phyloP scores from a whole-genome alignment of 83 land plant genomes.

The Diphasiastrum complanatum region DNA sequence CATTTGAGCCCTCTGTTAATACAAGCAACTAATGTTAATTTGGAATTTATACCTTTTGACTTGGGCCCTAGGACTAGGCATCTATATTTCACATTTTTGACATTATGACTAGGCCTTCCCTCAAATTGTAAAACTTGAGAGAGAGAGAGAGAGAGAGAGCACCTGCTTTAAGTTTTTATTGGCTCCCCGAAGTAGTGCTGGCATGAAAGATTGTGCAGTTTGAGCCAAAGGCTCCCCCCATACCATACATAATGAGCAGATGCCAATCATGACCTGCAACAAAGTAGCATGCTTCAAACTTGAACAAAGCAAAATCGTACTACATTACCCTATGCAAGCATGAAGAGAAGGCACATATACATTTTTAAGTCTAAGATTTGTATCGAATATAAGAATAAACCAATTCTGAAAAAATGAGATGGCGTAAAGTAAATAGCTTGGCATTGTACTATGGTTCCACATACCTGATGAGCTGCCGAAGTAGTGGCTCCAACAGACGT shows the following conservation, averaged over 20 bases:
- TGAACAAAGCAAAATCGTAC: conserved; percentile 1
- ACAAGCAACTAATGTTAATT: too few species aligned
- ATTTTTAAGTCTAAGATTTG: too few species aligned
- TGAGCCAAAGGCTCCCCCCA: conserved; percentile 89
- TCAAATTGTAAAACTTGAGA: background rate
- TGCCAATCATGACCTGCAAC: conserved; percentile 70
- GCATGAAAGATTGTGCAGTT: conserved; percentile 94
- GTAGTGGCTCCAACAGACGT: conserved; percentile 73
- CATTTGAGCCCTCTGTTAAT: too few species aligned
- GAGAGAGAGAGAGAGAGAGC: background rate
- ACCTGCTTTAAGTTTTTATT: conserved; percentile 66
- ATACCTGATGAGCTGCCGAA: conserved; percentile 84
- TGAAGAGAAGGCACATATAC: too few species aligned
- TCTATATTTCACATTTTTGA: too few species aligned
- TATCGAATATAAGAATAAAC: background rate
- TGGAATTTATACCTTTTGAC: too few species aligned
- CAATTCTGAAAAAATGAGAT: background rate
- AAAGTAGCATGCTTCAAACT: background rate
- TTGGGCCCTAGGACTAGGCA: too few species aligned
- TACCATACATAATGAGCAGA: conserved; percentile 55
- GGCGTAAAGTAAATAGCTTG: too few species aligned
- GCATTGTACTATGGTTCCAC: too few species aligned
- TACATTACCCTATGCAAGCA: conserved; percentile 1
- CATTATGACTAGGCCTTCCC: too few species aligned
- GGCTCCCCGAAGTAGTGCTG: conserved; percentile 61